phyloP scores from a whole-genome alignment of 768 basidiomycete species.

The Tylopilus balloui region DNA sequence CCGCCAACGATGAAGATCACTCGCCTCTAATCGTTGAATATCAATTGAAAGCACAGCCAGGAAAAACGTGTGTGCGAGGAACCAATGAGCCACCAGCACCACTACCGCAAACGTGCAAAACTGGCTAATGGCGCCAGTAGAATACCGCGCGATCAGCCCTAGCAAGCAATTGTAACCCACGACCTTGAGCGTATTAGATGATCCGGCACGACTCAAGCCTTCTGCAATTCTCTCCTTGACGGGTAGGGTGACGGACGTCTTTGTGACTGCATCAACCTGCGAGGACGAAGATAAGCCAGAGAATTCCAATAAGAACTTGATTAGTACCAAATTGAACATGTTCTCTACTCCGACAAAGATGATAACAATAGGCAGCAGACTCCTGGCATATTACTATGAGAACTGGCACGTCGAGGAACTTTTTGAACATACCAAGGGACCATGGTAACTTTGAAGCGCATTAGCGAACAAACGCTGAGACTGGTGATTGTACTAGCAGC shows the following conservation, averaged over 20 bases:
- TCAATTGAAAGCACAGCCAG: conserved; percentile 93
- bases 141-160: conserved; percentile 67
- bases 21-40: conserved; percentile 84
- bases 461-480: conserved; percentile 85
- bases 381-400: conserved; percentile 43
- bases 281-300: conserved; percentile 24
- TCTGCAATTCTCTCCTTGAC: conserved; percentile 90
- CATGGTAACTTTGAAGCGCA: conserved; percentile 85
- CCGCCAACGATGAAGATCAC: conserved; percentile 8
- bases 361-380: conserved; percentile 87
- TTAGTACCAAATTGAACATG: conserved; percentile 85
- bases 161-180: conserved; percentile 81
- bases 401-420: background rate
- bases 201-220: conserved; percentile 85
- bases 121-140: conserved; percentile 79
- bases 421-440: conserved; percentile 70
- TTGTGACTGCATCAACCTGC: conserved; percentile 80
- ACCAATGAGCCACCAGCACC: conserved; percentile 95
- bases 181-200: conserved; percentile 89
- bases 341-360: conserved; percentile 96
- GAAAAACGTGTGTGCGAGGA: conserved; percentile 94
- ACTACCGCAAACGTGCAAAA: conserved; percentile 94
- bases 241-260: conserved; percentile 79
- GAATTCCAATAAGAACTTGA: conserved; percentile 5
- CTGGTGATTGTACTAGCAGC: conserved; percentile 91